Evolutionary conservation across 1,139 yeast genomes (phyloP).

Genomic region (Kluyveromyces sp.): DNA sequence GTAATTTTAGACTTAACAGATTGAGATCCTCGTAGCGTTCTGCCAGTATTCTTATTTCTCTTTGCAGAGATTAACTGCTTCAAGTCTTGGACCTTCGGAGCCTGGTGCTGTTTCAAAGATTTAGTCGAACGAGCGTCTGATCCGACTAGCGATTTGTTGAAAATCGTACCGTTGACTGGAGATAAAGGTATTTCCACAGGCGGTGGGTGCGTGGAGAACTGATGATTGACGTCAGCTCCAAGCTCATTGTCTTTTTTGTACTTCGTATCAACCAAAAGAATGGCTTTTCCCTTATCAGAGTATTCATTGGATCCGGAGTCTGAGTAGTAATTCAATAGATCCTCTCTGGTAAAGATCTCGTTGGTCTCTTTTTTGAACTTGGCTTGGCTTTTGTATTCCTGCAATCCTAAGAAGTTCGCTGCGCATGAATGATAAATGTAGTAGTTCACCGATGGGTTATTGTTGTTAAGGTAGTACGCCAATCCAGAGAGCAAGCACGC

Average conservation of each 20-base stretch:
- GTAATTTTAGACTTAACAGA: conserved; percentile 33
- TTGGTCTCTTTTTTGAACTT: conserved; percentile 15
- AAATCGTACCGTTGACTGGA: neutral
- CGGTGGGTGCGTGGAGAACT: conserved; percentile 3
- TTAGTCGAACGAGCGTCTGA: conserved; percentile 23
- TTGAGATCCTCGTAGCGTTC: conserved; percentile 27
- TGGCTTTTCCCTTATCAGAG: conserved; percentile 23
- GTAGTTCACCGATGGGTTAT: conserved; percentile 18
- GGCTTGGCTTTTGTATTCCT: conserved; percentile 25
- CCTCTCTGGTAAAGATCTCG: conserved; percentile 23
- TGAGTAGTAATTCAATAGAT: conserved; percentile 28
- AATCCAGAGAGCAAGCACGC: conserved; percentile 29
- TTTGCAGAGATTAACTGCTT: conserved; percentile 20
- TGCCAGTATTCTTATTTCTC: conserved; percentile 8
- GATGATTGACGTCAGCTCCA: conserved; percentile 13
- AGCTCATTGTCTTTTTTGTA: conserved; percentile 22
- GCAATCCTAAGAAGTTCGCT: conserved; percentile 23
- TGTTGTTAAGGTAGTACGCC: conserved; percentile 20
- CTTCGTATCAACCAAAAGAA: conserved; percentile 19
- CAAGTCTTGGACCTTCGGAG: conserved; percentile 28
- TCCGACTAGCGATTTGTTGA: conserved; percentile 5
- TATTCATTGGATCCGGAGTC: conserved; percentile 26
- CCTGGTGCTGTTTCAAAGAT: conserved; percentile 15
- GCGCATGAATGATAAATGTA: conserved; percentile 29
- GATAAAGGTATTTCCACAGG: neutral